Conservation (phyloP, 2,329 filamentous ascomycete species). For the Lachnellula hyalina region DNA sequence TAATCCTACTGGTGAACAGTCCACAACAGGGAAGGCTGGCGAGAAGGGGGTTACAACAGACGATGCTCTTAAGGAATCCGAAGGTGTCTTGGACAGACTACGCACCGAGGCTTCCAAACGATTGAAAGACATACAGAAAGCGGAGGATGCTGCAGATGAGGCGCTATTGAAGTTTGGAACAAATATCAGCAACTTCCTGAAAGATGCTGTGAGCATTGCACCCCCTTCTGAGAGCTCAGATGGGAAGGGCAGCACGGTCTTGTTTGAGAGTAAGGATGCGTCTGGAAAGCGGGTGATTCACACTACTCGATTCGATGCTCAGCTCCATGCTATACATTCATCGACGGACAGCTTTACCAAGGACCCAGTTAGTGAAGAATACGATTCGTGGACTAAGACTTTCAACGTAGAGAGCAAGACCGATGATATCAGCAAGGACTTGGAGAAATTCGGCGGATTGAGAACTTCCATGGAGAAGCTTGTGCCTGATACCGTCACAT, state of each 20-base stretch:
- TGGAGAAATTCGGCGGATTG: constrained; percentile 83
- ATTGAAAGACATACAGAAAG: constrained; percentile 81
- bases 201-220: constrained; percentile 83
- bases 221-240: constrained; percentile 55
- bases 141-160: constrained; percentile 94
- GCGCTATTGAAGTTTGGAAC: constrained; percentile 86
- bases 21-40: constrained; percentile 20
- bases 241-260: constrained; percentile 53
- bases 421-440: constrained; percentile 70
- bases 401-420: constrained; percentile 86
- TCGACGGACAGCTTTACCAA: constrained; percentile 74
- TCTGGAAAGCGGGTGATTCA: constrained; percentile 91
- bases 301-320: constrained; percentile 88
- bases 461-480: constrained; percentile 88
- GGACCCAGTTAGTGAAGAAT: constrained; percentile 73
- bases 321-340: constrained; percentile 92
- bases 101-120: constrained; percentile 73
- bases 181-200: constrained; percentile 83
- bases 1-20: constrained; percentile 18
- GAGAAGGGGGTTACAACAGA: constrained; percentile 41
- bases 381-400: constrained; percentile 61
- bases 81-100: constrained; percentile 70
- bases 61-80: constrained; percentile 43
- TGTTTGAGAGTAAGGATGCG: constrained; percentile 92
- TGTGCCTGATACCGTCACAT: constrained; percentile 89